Evolutionary conservation across 1,284 basidiomycete species (phyloP).

Genomic region (Schizophyllum amplum): DNA sequence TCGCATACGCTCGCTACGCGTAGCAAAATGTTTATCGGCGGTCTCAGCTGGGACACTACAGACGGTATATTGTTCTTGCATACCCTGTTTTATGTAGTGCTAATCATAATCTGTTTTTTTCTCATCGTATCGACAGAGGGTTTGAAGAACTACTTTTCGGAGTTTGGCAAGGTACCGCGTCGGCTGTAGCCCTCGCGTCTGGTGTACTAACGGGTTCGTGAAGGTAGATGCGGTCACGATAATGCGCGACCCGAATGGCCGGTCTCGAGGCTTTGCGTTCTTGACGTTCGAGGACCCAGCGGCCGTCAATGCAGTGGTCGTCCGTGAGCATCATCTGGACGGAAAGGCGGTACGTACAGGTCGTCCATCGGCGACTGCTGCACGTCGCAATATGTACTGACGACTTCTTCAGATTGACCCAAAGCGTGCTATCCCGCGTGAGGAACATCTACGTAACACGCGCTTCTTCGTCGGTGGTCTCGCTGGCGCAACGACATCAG

Average conservation of each 20-base stretch:
- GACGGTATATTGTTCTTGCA: constrained; percentile 64
- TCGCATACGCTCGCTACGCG: constrained; percentile 28
- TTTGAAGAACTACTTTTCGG: constrained; percentile 61
- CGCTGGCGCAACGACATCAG: constrained; percentile 69
- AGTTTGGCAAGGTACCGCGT: constrained; percentile 57
- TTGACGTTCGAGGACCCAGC: constrained; percentile 84
- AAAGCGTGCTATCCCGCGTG: constrained; percentile 88
- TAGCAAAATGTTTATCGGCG: constrained; percentile 99
- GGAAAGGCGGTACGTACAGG: constrained; percentile 67
- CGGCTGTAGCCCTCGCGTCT: background rate
- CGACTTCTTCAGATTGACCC: constrained; percentile 74
- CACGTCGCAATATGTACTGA: too few relatives aligned
- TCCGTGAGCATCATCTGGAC: constrained; percentile 80
- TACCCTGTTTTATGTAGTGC: constrained; percentile 27
- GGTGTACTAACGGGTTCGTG: constrained; percentile 12
- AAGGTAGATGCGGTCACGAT: constrained; percentile 88
- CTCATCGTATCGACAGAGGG: constrained; percentile 38
- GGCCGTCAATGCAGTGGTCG: constrained; percentile 77
- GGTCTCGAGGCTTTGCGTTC: constrained; percentile 93
- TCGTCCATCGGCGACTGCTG: constrained; percentile 4
- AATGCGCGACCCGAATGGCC: constrained; percentile 88
- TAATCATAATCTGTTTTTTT: constrained; percentile 28
- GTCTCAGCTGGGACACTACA: constrained; percentile 96
- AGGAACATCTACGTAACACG: constrained; percentile 75
- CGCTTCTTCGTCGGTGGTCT: constrained; percentile 89